Conservation (phyloP, 2,329 filamentous ascomycete species). For the Fusarium sp. region DNA sequence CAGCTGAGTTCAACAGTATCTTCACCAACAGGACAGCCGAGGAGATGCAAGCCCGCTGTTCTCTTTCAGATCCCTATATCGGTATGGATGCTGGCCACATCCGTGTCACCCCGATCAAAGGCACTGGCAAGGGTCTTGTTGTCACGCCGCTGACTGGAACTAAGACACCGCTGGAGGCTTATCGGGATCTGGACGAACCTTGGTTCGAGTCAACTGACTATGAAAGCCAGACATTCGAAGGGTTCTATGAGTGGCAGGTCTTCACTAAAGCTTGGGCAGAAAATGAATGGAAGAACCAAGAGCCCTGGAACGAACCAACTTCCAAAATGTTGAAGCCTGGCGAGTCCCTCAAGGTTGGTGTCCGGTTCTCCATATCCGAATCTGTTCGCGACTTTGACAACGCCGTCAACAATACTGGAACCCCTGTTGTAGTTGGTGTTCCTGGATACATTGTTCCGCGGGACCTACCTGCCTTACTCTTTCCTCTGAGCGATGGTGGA, state of each 20-base stretch:
- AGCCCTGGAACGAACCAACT: conserved; percentile 65
- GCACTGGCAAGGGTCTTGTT: conserved; percentile 62
- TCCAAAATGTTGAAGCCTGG: conserved; percentile 56
- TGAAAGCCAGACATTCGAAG: conserved; percentile 65
- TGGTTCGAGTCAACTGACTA: conserved; percentile 53
- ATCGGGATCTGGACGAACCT: conserved; percentile 60
- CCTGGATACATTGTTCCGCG: conserved; percentile 64
- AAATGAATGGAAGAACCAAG: conserved; percentile 60
- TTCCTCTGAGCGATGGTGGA: conserved; percentile 52
- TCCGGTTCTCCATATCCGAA: conserved; percentile 60
- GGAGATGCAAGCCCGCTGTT: conserved; percentile 61
- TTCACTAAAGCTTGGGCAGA: conserved; percentile 64
- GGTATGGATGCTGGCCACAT: conserved; percentile 67
- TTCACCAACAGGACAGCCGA: conserved; percentile 60
- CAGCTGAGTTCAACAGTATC: conserved; percentile 70
- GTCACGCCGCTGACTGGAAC: conserved; percentile 61
- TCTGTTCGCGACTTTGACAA: conserved; percentile 59
- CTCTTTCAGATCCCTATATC: conserved; percentile 68
- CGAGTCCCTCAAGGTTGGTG: conserved; percentile 57
- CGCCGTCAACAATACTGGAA: conserved; percentile 53
- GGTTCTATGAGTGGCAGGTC: conserved; percentile 69
- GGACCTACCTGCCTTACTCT: conserved; percentile 57
- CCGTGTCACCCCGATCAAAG: conserved; percentile 60
- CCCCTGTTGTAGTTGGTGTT: conserved; percentile 60
- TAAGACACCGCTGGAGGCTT: conserved; percentile 61